phyloP scores from a whole-genome alignment of 306 rosid genomes.

The Canavalia ensiformis region DNA sequence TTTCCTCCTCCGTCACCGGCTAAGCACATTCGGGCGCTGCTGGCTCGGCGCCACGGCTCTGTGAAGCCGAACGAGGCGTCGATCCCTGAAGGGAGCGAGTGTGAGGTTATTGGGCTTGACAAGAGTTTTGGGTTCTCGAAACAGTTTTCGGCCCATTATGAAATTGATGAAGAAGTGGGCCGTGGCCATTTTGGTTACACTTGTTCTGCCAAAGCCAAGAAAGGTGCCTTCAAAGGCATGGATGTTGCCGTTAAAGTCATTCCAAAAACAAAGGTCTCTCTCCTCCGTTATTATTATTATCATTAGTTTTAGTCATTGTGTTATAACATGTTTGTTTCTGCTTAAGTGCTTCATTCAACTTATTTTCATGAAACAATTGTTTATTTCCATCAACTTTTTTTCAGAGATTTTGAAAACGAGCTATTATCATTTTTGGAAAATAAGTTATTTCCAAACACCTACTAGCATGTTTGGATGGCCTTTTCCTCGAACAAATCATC shows the following conservation, averaged over 20 bases:
- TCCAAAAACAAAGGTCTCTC: constrained; percentile 75
- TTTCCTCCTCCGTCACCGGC: constrained; percentile 88
- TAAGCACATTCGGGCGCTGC: constrained; percentile 75
- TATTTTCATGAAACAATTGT: too few species aligned
- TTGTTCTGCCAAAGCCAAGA: constrained; percentile 69
- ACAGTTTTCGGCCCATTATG: constrained; percentile 60
- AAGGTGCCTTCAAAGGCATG: constrained; percentile 68
- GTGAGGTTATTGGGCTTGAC: constrained; percentile 63
- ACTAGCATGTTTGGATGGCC: too few species aligned
- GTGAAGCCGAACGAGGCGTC: constrained; percentile 75
- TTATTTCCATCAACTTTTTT: too few species aligned
- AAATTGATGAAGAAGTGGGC: constrained; percentile 76
- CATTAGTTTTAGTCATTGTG: too few species aligned
- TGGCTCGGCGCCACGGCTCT: constrained; percentile 76
- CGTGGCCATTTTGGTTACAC: constrained; percentile 87
- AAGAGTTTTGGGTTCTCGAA: constrained; percentile 70
- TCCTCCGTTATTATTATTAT: neutral
- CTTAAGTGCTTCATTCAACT: too few species aligned
- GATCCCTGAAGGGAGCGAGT: constrained; percentile 74
- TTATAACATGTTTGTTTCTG: too few species aligned
- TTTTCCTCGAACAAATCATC: too few species aligned
- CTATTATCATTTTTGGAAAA: too few species aligned
- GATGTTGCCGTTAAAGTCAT: constrained; percentile 83
- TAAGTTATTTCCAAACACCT: too few species aligned
- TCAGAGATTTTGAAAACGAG: too few species aligned